phyloP scores from a whole-genome alignment of 2,329 filamentous ascomycete species.

The Verticillium albo-atrum region DNA sequence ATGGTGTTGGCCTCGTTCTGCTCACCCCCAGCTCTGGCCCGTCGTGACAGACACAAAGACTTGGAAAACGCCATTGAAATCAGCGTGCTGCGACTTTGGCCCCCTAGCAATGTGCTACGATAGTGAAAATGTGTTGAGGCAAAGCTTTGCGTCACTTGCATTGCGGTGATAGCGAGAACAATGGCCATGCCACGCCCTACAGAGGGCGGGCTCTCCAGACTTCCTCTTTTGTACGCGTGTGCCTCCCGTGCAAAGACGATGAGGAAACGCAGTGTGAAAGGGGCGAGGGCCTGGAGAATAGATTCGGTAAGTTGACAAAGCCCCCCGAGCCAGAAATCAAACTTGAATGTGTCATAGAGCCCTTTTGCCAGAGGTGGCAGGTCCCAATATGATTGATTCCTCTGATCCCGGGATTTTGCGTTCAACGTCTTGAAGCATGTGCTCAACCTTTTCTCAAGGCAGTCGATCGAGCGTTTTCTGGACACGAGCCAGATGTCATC shows the following conservation, averaged over 20 bases:
- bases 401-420: neutral
- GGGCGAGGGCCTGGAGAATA: constrained; percentile 74
- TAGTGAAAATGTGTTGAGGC: constrained; percentile 90
- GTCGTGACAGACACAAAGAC: constrained; percentile 79
- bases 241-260: constrained; percentile 84
- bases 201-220: constrained; percentile 51
- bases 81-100: constrained; percentile 73
- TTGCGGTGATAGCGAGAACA: constrained; percentile 75
- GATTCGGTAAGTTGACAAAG: constrained; percentile 70
- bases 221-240: constrained; percentile 64
- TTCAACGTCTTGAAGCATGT: neutral
- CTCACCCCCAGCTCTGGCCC: constrained; percentile 77
- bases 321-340: constrained; percentile 84
- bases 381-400: constrained; percentile 32
- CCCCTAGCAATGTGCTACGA: constrained; percentile 85
- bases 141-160: constrained; percentile 81
- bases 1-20: constrained; percentile 31
- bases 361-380: constrained; percentile 74
- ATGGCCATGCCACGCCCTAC: constrained; percentile 76
- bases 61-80: constrained; percentile 91
- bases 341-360: constrained; percentile 79
- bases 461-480: neutral
- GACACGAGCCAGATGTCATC: neutral
- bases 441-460: neutral
- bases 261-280: constrained; percentile 79